Evolutionary conservation across 2,329 filamentous ascomycete species (phyloP), one percentile per base, ranked within the genome.

Genomic region (Rhytidhysteron rufulum): DNA sequence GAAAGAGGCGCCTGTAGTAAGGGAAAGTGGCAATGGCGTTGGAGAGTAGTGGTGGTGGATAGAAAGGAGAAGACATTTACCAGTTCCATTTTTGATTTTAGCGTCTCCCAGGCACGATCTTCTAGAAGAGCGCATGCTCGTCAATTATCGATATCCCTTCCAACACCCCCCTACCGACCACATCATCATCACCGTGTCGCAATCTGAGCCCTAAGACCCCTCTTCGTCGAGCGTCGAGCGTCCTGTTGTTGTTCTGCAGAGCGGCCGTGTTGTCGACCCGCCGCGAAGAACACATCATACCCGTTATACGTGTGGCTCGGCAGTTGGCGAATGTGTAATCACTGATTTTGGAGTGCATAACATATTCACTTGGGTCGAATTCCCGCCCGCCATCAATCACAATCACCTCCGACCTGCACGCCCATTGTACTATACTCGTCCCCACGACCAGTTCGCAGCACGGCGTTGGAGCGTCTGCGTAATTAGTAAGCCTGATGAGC

Each of bases 231-330:
- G 24, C 13, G 16, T 18, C 20, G 17, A 15, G 20, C 13, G 20
- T 31, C n/a, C 31, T 19, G 15, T 20, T 16, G 10, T 21, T 24
- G 5, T 4, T 21, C 11, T 35, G 16, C 33, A 20, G 35, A 20
- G 18, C 11, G n/a, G 22, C 17, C 16, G 5, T 30, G 22, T 37
- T 27, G 7, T 24, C 24, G 22, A 38, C 29, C 11, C 25, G 34
- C 39, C 11, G 42, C 46, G 47, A 50, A 51, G 57, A 39, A 52
- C 61, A 62, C 57, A 57, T 58, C 56, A 59, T 48, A 49, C 48
- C 24, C 49, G 56, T 52, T n/a, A 54, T 53, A 58, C 56, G 55
- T 56, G 53, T 55, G 51, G 44, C 60, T 65, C 63, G 60, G 60
- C 59, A 50, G 41, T 43, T 43, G 53, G 55, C 52, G 54, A 57